These are phyloP conservation scores for Physcomitrellopsis africana DNA, from an alignment of 225 moss, liverwort and hornwort genomes.

Conservation along the genomic window DNA sequence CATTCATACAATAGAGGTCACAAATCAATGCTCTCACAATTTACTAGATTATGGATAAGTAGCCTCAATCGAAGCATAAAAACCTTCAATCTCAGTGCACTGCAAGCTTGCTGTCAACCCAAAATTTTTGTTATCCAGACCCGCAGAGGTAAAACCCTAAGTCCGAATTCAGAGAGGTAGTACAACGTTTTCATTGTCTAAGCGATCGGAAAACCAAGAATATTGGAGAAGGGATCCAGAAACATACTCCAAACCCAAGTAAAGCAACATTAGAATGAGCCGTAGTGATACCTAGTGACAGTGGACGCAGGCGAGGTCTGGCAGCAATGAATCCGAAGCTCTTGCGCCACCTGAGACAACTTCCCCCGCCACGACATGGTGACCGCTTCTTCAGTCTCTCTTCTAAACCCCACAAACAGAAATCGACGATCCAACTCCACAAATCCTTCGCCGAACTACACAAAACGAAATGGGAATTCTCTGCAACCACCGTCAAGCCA, in stretches of 20 bases:
- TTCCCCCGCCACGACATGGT: slow-evolving; percentile 91
- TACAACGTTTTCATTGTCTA: background rate
- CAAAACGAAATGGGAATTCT: background rate
- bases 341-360: slow-evolving; percentile 79
- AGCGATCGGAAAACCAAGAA: background rate
- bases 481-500: background rate
- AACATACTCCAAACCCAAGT: background rate
- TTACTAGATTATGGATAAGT: background rate
- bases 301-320: slow-evolving; percentile 82
- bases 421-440: background rate
- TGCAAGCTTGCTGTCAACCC: background rate
- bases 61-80: background rate
- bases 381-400: slow-evolving; percentile 6
- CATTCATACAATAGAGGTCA: background rate
- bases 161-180: background rate
- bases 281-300: slow-evolving; percentile 61
- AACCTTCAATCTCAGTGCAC: background rate
- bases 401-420: background rate
- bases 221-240: background rate
- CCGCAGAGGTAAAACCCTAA: slow-evolving; percentile 9
- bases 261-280: background rate
- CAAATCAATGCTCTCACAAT: background rate
- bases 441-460: background rate
- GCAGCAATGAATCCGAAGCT: slow-evolving; percentile 90
- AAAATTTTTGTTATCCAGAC: background rate